Base-by-base conservation (phyloP, 2,329 filamentous ascomycete species). In the Zymoseptoria tritici region DNA sequence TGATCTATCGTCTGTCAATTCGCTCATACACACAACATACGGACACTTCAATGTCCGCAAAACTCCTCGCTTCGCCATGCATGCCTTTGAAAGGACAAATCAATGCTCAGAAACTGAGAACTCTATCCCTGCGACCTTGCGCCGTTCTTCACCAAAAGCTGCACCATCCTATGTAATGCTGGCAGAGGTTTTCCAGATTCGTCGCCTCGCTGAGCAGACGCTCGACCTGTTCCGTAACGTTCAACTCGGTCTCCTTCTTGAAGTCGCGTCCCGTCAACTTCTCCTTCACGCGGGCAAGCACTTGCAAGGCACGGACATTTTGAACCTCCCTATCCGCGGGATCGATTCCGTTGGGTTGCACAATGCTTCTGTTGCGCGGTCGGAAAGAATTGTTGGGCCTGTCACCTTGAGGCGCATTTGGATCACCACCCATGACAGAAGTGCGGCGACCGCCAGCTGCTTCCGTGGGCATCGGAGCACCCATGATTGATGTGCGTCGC, bases 101-200 rank as follows among this genome's bases (percentile, higher is more conserved):
- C 36, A n/a, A 46, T 11, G 6, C 13, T 16, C 36, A 16, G 36
- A 46, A 46, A 46, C 4, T 7, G 16, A n/a, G 22, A 46, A 6
- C 13, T 46, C 36, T 16, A n/a, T n/a, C 13, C 13, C 2, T n/a
- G 13, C 36, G 36, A 46, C 36, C 16, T n/a, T 16, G 7, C 1
- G 19, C 50, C 50, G 2, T 51, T 11, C 20, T 42, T 49, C 62
- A 97, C 93, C 93, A 97, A 82, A 97, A 97, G 76, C 90, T 95
- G 77, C 93, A 97, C 93, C 93, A 97, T 64, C 94, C 94, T 69
- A 97, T 96, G 74, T 97, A 99, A 79, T 97, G 94, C 80, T 97
- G 94, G 74, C 94, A 99, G 62, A 99, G 79, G 74, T 97, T 97
- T 82, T 97, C 94, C 68, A 97, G 80, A 72, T 94, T 97, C 6